These are phyloP conservation scores for Chlorella sp. DNA, from an alignment of 139 green algal genomes.

Conservation along the genomic window DNA sequence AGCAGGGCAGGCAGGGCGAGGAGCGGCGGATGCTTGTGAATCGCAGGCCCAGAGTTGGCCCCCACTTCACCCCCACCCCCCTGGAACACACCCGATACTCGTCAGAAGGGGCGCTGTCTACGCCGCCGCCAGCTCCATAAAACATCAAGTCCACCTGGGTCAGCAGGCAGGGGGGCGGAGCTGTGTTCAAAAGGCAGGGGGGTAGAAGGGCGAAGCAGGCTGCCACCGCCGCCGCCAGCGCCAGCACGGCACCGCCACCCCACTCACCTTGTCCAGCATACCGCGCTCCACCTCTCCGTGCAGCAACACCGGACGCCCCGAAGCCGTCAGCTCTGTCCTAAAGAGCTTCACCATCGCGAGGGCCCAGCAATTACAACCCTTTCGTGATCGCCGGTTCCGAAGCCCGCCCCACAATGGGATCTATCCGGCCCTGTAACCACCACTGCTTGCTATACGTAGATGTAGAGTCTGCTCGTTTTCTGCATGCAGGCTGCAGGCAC, in stretches of 20 bases:
- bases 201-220: background rate
- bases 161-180: background rate
- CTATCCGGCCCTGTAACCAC: no score
- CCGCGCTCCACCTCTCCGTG: conserved; percentile 68
- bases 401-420: no score
- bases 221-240: background rate
- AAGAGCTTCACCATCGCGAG: conserved; percentile 53
- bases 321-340: conserved; percentile 52
- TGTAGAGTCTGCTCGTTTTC: no score
- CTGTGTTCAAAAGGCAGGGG: no score
- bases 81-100: conserved; percentile 32
- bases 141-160: conserved; percentile 73
- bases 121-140: conserved; percentile 45
- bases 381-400: no score
- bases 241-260: background rate
- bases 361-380: no score
- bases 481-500: no score
- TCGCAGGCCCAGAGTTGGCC: no score
- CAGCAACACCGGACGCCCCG: conserved; percentile 66
- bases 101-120: conserved; percentile 35
- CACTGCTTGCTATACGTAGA: no score
- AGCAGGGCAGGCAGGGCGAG: background rate
- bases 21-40: no score
- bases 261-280: conserved; percentile 67
- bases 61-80: background rate